These are phyloP conservation scores for Euptelea pleiosperma DNA, from an alignment of 164 flowering plant genomes.

Conservation along the genomic window DNA sequence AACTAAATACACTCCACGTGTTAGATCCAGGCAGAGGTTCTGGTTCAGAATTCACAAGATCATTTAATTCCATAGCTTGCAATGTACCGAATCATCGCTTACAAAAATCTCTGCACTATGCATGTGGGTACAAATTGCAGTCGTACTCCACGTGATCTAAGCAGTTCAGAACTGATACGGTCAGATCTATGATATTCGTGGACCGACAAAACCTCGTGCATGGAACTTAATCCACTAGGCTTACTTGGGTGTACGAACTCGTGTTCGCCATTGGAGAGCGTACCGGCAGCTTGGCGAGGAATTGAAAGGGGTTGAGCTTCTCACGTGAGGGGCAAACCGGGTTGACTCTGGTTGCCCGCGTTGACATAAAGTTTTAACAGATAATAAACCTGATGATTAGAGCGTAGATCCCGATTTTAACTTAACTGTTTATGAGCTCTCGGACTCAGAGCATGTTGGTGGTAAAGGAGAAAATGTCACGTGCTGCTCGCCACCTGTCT, in stretches of 20 bases:
- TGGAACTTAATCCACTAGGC: no score
- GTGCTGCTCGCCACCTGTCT: constrained; percentile 21
- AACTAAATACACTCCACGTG: no score
- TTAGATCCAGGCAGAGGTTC: no score
- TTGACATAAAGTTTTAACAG: not conserved
- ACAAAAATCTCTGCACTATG: no score
- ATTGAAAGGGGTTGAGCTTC: not conserved
- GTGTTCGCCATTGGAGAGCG: no score
- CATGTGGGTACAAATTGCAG: not conserved
- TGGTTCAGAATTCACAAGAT: no score
- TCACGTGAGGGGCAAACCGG: constrained; percentile 8
- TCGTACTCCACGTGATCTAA: constrained; percentile 7
- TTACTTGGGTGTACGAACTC: no score
- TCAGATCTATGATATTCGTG: not conserved
- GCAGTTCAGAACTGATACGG: not conserved
- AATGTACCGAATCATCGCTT: no score
- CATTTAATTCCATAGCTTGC: no score
- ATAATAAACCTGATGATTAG: constrained; percentile 36
- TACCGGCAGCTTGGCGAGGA: no score
- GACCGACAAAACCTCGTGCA: constrained; percentile 3
- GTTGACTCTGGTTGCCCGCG: constrained; percentile 23
- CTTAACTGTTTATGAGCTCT: not conserved
- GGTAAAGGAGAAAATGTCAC: constrained; percentile 35
- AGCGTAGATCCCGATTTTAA: constrained; percentile 48
- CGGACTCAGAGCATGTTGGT: constrained; percentile 28